Evolutionary conservation across 2,329 filamentous ascomycete genomes (phyloP), one percentile per base, ranked within the genome.

Genomic region (Cladophialophora exuberans): DNA sequence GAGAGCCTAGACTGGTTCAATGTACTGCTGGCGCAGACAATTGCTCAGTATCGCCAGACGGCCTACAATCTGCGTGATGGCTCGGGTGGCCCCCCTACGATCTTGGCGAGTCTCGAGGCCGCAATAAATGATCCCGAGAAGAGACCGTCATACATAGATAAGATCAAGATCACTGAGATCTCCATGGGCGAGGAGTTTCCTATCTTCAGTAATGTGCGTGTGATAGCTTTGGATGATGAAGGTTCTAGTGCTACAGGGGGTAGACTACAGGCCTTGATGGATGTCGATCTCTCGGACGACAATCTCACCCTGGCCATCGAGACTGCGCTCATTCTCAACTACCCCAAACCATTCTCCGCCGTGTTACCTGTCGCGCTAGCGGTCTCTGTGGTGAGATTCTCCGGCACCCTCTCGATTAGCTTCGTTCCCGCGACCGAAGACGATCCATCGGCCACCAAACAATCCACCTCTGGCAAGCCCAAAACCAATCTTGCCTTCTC

Each of bases 1-100:
- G 94, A 99, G 73, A 95, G 89, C 54, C 75, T 99, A 57, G 94
- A 99, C 73, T 99, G 94, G 94, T 97, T 99, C 80, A 99, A 99
- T 69, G 94, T 99, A 22, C 79, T 99, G 52, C 86, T 97, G 47
- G 94, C 92, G 2, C 94, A 99, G 74, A 96, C 94, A 0, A 95
- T 99, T 62, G 93, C 94, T 0, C 94, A 99, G 71, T 89, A 97
- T 66, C 83, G 94, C 56, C 90, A 88, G 64, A 95, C 97, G 67
- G 94, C 94, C 1, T 89, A 95, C 65, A 86, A 94, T 61, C 88
- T 97, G 64, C 90, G 94, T 68, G 74, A 77, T 60, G 74, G 72
- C 3, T 72, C 73, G n/a, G 50, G 53, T 11, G 48, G 43, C 7
- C 47, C 58, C 7, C 62, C 63, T 20, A 90, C 90, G 3, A 95